Base-by-base conservation (phyloP, 768 basidiomycete species). In the Agaricus sinodeliciosus region DNA sequence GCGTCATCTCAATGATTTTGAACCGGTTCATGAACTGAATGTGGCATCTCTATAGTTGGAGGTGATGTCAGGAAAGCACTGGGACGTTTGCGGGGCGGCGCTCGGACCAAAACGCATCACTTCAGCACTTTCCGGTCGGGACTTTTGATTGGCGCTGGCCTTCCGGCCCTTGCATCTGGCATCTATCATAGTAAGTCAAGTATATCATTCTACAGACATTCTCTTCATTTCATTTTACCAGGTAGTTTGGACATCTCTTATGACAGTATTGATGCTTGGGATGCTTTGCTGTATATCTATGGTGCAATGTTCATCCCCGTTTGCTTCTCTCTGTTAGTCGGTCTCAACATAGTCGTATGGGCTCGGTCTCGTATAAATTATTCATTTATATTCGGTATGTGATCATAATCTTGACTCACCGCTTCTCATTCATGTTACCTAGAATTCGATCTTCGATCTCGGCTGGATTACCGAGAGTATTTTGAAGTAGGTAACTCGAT, bases 261-360 rank as follows among this genome's bases (percentile, higher is more conserved):
- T 15, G 64, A 63, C 13, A 67, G 60, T 0, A 78, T 94, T 13
- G 83, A 82, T 1, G 81, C 77, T 9, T 92, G 87, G 85, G 76
- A 78, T 49, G 82, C 77, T 1, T 68, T 98, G 9, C 69, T 98
- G 39, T 84, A 82, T 58, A 70, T 94, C 16, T 99, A 96, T 62
- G 84, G 79, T 0, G 74, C 85, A 4, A 67, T 95, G 22, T 67
- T 82, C 41, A 65, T 96, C 3, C 93, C 94, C 0, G 73, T 85
- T 5, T 56, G 95, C 2, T 87, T 96, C 61, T 73, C 82, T 1
- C 55, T 91, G 28, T 69, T 96, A 0, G 79, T 98, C 49, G 88
- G 90, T 22, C 53, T 88, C n/a, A 97, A 99, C 63, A 58, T 98
- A 4, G 59, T 84, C 18, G 86, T 85, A 0, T 99, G 90, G 87